Conservation (phyloP, 768 basidiomycete genomes). For the Hericium rajendrae region DNA sequence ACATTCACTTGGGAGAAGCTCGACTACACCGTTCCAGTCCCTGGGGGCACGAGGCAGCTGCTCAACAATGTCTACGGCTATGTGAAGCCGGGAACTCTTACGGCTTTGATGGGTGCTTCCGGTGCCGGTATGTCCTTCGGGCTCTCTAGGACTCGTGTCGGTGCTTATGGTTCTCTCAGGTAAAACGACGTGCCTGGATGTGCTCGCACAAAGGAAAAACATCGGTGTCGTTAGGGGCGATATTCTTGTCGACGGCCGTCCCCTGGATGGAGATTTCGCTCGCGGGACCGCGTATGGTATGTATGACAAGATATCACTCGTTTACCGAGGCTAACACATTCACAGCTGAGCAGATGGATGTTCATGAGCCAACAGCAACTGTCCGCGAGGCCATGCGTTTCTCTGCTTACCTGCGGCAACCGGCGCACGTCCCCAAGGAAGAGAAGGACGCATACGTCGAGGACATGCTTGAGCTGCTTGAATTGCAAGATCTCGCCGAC, state of each 20-base stretch:
- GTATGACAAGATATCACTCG: slow-evolving; percentile 14
- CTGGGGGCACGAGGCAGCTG: slow-evolving; percentile 48
- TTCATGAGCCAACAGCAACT: slow-evolving; percentile 75
- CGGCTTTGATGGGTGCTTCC: slow-evolving; percentile 82
- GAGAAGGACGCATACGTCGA: slow-evolving; percentile 80
- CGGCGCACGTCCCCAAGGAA: slow-evolving; percentile 49
- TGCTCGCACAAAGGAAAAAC: slow-evolving; percentile 65
- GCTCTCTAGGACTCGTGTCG: neutral
- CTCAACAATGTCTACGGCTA: slow-evolving; percentile 76
- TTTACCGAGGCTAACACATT: slow-evolving; percentile 18
- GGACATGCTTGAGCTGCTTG: slow-evolving; percentile 77
- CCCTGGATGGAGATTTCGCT: slow-evolving; percentile 45
- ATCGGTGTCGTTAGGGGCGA: slow-evolving; percentile 61
- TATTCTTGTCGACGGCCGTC: slow-evolving; percentile 55
- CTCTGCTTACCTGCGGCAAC: slow-evolving; percentile 80
- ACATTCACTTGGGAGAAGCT: slow-evolving; percentile 77
- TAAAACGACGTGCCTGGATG: slow-evolving; percentile 73
- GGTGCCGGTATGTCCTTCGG: slow-evolving; percentile 48
- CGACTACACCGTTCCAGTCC: slow-evolving; percentile 68
- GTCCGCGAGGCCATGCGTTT: slow-evolving; percentile 82
- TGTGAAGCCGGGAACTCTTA: slow-evolving; percentile 77
- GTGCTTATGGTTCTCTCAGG: slow-evolving; percentile 25
- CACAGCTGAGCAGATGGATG: slow-evolving; percentile 62
- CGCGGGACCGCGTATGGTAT: slow-evolving; percentile 62
- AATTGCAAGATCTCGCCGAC: slow-evolving; percentile 78